A percentile compares a stretch with the other conserved stretches of the same genome.
Evolutionary conservation across 805 yeast genomes (phyloP).

Genomic region (Metschnikowia gelsemii): DNA sequence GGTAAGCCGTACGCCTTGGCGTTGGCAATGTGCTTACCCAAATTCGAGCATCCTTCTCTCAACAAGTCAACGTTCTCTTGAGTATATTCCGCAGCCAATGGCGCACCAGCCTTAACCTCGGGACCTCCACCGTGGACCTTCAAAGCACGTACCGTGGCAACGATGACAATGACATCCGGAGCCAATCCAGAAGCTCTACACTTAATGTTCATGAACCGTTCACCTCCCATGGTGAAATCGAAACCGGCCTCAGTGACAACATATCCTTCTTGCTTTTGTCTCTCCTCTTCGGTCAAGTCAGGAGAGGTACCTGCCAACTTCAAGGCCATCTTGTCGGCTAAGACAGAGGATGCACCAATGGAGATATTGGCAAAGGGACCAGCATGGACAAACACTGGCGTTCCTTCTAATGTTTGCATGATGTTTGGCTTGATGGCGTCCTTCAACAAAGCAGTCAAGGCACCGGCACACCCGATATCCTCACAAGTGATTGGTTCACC

Average conservation of each 20-base stretch:
- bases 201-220: conserved; percentile 78
- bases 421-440: conserved; percentile 83
- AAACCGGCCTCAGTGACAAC: conserved; percentile 89
- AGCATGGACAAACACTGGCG: conserved; percentile 84
- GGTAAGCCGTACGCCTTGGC: conserved; percentile 73
- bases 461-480: conserved; percentile 85
- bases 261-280: conserved; percentile 59
- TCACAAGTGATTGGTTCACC: conserved; percentile 80
- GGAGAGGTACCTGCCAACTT: conserved; percentile 69
- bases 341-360: conserved; percentile 80
- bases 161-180: conserved; percentile 77
- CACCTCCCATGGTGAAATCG: conserved; percentile 92
- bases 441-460: conserved; percentile 74
- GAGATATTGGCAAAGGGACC: conserved; percentile 89
- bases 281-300: conserved; percentile 41
- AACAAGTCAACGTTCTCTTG: conserved; percentile 71
- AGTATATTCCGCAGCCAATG: conserved; percentile 70
- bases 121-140: conserved; percentile 90
- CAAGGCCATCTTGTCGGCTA: conserved; percentile 80
- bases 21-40: conserved; percentile 73
- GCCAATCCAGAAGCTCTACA: conserved; percentile 77
- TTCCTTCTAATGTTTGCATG: conserved; percentile 87
- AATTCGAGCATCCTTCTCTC: conserved; percentile 67
- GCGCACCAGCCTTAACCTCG: conserved; percentile 81
- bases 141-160: conserved; percentile 81